Base-by-base conservation (phyloP, 805 yeast genomes). In the Candida anglica region DNA sequence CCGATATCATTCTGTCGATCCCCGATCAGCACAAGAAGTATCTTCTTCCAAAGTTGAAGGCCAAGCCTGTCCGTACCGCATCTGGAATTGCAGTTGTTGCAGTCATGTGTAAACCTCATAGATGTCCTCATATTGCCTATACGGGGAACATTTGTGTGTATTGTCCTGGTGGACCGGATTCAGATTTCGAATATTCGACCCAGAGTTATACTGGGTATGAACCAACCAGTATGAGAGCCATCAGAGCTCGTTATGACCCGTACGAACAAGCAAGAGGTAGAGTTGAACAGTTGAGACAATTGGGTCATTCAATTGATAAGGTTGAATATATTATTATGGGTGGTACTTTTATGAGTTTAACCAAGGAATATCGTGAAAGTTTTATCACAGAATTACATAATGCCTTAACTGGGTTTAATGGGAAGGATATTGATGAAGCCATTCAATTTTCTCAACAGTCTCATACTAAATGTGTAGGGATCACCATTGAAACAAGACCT, bases 161-260 rank as follows among this genome's bases (percentile, higher is more conserved):
- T 57, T 93, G 98, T 65, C 98, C 98, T 4, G 98, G 98, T 40
- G 98, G 98, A 2, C 98, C 98, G 3, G 98, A 93, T 58, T 83
- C 95, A 1, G 98, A 93, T 63, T 93, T 93, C 54, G 98, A 93
- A 57, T 93, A 93, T 60, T 86, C 96, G 1, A 93, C 98, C 3
- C 98, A 93, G 63, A 88, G 97, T 3, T 93, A 93, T 53, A 93
- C 98, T 0, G 98, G 98, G 24, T 93, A 93, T 54, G 98, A 93
- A 58, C 98, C 98, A 6, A 93, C 98, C 0, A 88, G 97, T 1
- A 93, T 93, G 98, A 75, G 98, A 50, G 98, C 98, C n/a, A 93
- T 93, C 41, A 73, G 98, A 48, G 98, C 98, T 0, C 77, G 98
- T 50, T 93, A 93, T 54, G 98, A 93, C 58, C 98, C 98, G 1